A percentile compares a stretch with the other conserved stretches of the same genome.
These are phyloP conservation scores for Aphanomyces cochlioides DNA, from an alignment of 352 stramenopile genomes.

Conservation along the genomic window DNA sequence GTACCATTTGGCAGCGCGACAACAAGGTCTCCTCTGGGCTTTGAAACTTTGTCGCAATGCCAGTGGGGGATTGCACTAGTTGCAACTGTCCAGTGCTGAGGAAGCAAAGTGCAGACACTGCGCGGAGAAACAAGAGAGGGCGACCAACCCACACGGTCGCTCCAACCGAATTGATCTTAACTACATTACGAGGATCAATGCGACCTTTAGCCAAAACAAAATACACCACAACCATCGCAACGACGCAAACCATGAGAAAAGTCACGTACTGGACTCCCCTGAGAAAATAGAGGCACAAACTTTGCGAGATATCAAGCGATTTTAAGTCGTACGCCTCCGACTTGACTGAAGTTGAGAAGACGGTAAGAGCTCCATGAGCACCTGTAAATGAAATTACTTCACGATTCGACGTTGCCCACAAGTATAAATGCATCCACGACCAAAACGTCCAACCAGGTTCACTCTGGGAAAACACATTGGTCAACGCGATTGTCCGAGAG, in stretches of 20 bases:
- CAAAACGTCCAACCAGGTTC: conserved; percentile 16
- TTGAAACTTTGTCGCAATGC: background rate
- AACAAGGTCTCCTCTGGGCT: background rate
- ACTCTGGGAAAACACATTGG: background rate
- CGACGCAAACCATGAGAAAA: background rate
- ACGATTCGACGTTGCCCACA: background rate
- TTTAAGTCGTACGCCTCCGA: background rate
- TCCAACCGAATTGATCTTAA: background rate
- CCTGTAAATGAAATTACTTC: conserved; percentile 19
- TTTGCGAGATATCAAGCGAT: background rate
- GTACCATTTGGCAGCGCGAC: background rate
- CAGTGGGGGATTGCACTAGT: background rate
- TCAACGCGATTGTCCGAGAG: background rate
- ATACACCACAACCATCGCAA: background rate
- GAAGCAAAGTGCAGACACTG: background rate
- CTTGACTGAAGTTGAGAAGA: background rate
- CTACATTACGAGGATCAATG: background rate
- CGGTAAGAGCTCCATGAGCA: background rate
- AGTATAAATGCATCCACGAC: conserved; percentile 1
- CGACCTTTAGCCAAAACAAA: background rate
- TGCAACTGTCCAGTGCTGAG: conserved; percentile 4
- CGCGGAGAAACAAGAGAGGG: background rate
- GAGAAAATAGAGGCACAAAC: background rate
- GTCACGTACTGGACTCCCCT: background rate
- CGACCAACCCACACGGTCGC: background rate